Conservation (phyloP, 148 eudicot species). For the Silene uniflora region DNA sequence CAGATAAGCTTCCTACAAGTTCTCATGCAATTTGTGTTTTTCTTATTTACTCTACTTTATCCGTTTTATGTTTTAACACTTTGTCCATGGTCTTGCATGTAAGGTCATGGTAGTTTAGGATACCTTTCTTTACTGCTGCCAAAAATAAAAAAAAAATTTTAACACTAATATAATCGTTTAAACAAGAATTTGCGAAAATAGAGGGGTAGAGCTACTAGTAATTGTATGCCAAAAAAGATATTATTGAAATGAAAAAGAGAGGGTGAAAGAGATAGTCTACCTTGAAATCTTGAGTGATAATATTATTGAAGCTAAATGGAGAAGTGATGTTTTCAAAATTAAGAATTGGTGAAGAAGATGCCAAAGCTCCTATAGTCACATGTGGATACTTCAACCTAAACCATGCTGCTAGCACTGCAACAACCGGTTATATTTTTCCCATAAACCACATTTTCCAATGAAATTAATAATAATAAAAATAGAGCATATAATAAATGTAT, state of each 20-base stretch:
- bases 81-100: too few relatives aligned
- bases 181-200: too few relatives aligned
- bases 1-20: too few relatives aligned
- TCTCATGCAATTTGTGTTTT: too few relatives aligned
- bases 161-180: too few relatives aligned
- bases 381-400: constrained; percentile 90
- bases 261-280: constrained; percentile 28
- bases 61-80: too few relatives aligned
- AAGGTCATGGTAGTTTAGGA: too few relatives aligned
- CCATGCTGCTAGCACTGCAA: constrained; percentile 92
- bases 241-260: background rate
- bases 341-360: constrained; percentile 89
- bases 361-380: constrained; percentile 82
- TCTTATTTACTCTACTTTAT: too few relatives aligned
- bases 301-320: constrained; percentile 57
- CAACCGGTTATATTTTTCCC: background rate
- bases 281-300: constrained; percentile 70
- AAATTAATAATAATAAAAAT: background rate
- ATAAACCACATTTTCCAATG: constrained; percentile 12
- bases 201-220: too few relatives aligned
- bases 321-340: constrained; percentile 70
- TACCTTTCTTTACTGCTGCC: too few relatives aligned
- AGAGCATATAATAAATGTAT: too few relatives aligned
- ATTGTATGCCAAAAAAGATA: background rate
- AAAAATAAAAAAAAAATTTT: too few relatives aligned